Evolutionary conservation across 2,329 filamentous ascomycete species (phyloP), one percentile per base, ranked within the genome.

Genomic region (Neoascochyta sp.): DNA sequence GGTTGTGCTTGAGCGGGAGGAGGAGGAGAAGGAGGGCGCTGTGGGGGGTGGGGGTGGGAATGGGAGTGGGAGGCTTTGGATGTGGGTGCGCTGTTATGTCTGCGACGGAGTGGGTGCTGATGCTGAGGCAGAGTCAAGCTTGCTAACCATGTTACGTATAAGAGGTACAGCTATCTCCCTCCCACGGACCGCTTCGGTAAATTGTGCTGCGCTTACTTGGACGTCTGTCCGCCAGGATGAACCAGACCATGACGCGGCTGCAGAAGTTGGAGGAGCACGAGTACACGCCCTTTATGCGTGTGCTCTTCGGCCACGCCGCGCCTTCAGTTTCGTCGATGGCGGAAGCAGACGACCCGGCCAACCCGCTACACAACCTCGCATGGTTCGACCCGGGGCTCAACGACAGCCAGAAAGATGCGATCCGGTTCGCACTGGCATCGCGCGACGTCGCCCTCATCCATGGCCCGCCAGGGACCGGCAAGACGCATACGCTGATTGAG

Each of bases 401-500:
- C 31, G 68, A 75, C 29, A 79, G 75, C 9, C 78, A 82, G 45
- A 73, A 77, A 48, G 74, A 79, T 40, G 78, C 78, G 1, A 74
- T 82, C 38, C 67, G 78, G n/a, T 98, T 96, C 55, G 88, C 90
- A 0, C 67, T 98, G 31, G 83, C 81, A 5, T 83, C 85, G 1
- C 74, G 73, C 30, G 88, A 95, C 52, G 75, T 96, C 16, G 86
- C 87, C 3, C 70, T 95, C 36, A 95, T 98, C 31, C 92, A 98
- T 57, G 92, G 92, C 0, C 92, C 92, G 1, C 92, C 92, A 1
- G 92, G 92, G 1, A 98, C 92, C 0, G 92, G 92, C 27, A 98
- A 98, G 63, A 98, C 92, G 0, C 90, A 96, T 58, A 96, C 92
- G 0, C 68, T 98, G 21, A 90, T 98, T 37, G 92, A 98, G 62